These are phyloP conservation scores for Colletotrichum gigasporum DNA, from an alignment of 2,329 filamentous ascomycete species.

Conservation along the genomic window DNA sequence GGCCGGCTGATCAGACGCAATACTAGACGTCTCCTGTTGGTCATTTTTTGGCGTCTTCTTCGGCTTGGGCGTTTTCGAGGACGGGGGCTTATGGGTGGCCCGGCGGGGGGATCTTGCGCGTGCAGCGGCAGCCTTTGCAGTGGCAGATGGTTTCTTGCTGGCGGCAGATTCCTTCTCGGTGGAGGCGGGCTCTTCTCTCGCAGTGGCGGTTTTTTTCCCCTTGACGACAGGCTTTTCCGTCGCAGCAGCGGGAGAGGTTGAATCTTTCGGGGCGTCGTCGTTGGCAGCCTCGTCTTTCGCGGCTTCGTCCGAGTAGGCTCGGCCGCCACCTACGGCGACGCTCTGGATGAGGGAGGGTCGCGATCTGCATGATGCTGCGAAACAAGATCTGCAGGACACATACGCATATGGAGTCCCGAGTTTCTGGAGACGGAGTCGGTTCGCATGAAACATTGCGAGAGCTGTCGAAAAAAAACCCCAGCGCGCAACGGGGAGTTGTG, in stretches of 20 bases:
- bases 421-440: slow-evolving; percentile 37
- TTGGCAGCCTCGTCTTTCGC: background rate
- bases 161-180: too few species aligned
- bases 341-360: background rate
- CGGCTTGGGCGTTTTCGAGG: too few species aligned
- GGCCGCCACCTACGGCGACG: background rate
- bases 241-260: background rate
- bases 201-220: too few species aligned
- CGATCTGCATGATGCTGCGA: slow-evolving; percentile 6
- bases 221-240: background rate
- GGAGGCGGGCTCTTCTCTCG: too few species aligned
- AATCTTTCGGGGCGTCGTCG: background rate
- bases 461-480: slow-evolving; percentile 2
- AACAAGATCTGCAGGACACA: slow-evolving; percentile 35
- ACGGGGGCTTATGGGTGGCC: too few species aligned
- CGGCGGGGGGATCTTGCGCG: too few species aligned
- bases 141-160: too few species aligned
- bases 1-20: background rate
- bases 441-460: slow-evolving; percentile 45
- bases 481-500: slow-evolving; percentile 9
- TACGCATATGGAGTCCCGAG: slow-evolving; percentile 40
- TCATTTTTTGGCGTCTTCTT: background rate
- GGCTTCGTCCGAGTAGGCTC: slow-evolving; percentile 5
- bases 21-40: too few species aligned
- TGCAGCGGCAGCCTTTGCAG: too few species aligned